These are phyloP conservation scores for Phylloporus rhodoxanthus DNA, from an alignment of 768 basidiomycete species.

Conservation along the genomic window DNA sequence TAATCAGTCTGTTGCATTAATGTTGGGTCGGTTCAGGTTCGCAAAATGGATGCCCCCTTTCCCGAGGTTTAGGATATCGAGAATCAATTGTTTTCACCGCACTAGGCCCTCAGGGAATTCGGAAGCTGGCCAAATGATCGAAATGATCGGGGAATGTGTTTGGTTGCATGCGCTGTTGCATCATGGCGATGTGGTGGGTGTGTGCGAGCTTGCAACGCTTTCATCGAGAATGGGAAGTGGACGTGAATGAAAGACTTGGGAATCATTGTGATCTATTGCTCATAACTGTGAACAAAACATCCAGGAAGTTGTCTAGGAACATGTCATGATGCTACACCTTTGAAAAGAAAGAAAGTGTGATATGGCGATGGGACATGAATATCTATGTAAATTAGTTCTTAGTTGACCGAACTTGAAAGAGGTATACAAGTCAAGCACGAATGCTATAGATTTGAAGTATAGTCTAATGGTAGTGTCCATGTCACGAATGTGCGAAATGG, in stretches of 20 bases:
- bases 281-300: conserved; percentile 1
- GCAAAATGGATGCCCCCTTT: background rate
- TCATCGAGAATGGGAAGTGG: background rate
- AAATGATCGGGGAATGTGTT: background rate
- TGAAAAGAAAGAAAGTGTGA: conserved; percentile 1
- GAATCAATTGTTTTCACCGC: background rate
- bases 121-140: background rate
- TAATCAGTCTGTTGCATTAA: background rate
- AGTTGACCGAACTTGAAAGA: background rate
- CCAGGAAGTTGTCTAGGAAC: conserved; percentile 7
- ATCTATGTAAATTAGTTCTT: conserved; percentile 4
- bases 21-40: background rate
- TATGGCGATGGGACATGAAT: conserved; percentile 2
- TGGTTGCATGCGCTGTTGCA: background rate
- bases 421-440: background rate
- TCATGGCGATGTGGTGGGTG: too few relatives aligned
- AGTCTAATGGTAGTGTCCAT: background rate
- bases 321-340: conserved; percentile 6
- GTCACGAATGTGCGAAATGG: conserved; percentile 2
- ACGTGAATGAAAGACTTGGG: background rate
- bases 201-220: too few relatives aligned
- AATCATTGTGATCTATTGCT: background rate
- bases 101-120: background rate
- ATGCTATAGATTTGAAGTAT: conserved; percentile 3
- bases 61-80: background rate